Conservation (phyloP, 352 stramenopile genomes). For the Saprolegnia parasitica region DNA sequence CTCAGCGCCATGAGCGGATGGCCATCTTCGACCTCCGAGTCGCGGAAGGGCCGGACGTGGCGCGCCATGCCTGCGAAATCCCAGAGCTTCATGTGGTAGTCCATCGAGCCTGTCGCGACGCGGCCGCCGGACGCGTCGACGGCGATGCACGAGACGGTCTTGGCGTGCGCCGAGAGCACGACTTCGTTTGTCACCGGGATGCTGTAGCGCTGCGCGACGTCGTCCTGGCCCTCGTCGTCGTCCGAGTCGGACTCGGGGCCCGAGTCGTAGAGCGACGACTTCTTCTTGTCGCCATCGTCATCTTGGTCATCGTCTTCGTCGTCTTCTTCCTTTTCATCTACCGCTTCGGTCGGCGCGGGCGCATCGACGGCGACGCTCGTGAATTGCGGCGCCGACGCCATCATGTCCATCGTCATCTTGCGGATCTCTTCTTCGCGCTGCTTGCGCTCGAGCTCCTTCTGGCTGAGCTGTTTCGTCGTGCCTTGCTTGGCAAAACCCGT, state of each 20-base stretch:
- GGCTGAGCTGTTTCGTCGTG: constrained; percentile 6
- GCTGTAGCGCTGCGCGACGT: constrained; percentile 61
- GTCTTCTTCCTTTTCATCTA: constrained; percentile 28
- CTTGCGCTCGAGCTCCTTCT: constrained; percentile 20
- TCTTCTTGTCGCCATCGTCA: not conserved
- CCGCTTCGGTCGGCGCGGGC: not conserved
- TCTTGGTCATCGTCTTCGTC: constrained; percentile 31
- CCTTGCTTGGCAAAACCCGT: constrained; percentile 14
- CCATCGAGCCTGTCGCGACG: constrained; percentile 72
- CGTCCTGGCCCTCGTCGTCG: constrained; percentile 40
- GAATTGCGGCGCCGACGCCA: constrained; percentile 13
- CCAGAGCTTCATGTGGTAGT: constrained; percentile 84
- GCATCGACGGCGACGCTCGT: not conserved
- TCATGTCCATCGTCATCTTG: constrained; percentile 29
- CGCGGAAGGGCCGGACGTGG: constrained; percentile 70
- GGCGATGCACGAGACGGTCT: constrained; percentile 60
- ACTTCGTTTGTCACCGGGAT: constrained; percentile 72
- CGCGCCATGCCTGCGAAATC: constrained; percentile 83
- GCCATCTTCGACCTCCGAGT: constrained; percentile 74
- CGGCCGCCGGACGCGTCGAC: constrained; percentile 61
- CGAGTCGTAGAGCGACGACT: not conserved
- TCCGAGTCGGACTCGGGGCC: constrained; percentile 20
- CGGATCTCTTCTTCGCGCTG: constrained; percentile 26
- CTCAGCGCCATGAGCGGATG: constrained; percentile 70
- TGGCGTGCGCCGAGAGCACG: constrained; percentile 48